Evolutionary conservation across 1,284 basidiomycete species (phyloP).

Genomic region (Cryptococcus hybrid): DNA sequence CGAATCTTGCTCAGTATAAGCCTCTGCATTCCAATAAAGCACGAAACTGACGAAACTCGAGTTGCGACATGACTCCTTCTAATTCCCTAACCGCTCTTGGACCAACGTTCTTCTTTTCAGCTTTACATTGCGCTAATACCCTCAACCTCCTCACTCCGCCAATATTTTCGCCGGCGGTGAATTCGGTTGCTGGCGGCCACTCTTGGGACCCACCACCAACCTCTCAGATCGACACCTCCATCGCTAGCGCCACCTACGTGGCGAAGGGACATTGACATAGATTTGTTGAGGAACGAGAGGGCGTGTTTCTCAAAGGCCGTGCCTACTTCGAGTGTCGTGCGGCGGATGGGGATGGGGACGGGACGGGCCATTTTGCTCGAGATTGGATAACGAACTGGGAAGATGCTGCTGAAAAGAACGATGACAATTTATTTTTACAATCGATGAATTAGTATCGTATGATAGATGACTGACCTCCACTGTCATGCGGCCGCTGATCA

Average conservation of each 20-base stretch:
- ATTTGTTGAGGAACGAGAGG: conserved; percentile 59
- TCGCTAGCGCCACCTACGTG: conserved; percentile 75
- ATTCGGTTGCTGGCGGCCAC: background rate
- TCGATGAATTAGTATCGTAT: too few relatives aligned
- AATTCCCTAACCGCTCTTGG: conserved; percentile 80
- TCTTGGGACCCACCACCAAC: conserved; percentile 84
- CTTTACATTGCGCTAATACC: conserved; percentile 87
- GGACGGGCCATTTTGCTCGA: too few relatives aligned
- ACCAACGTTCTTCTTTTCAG: conserved; percentile 71
- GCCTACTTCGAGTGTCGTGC: conserved; percentile 60
- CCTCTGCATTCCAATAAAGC: too few relatives aligned
- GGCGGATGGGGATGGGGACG: background rate
- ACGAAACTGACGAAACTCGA: conserved; percentile 3
- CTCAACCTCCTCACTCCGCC: conserved; percentile 55
- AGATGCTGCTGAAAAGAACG: too few relatives aligned
- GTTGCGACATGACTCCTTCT: conserved; percentile 67
- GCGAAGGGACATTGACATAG: conserved; percentile 72
- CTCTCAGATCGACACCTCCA: conserved; percentile 82
- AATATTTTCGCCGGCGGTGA: background rate
- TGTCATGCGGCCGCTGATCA: too few relatives aligned
- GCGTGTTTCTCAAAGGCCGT: conserved; percentile 72
- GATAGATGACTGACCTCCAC: too few relatives aligned
- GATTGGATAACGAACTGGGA: too few relatives aligned
- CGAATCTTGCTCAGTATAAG: background rate
- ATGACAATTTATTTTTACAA: too few relatives aligned